These are phyloP conservation scores for Stephanodiscus minutulus DNA, from an alignment of 108 stramenopile genomes.

Conservation along the genomic window DNA sequence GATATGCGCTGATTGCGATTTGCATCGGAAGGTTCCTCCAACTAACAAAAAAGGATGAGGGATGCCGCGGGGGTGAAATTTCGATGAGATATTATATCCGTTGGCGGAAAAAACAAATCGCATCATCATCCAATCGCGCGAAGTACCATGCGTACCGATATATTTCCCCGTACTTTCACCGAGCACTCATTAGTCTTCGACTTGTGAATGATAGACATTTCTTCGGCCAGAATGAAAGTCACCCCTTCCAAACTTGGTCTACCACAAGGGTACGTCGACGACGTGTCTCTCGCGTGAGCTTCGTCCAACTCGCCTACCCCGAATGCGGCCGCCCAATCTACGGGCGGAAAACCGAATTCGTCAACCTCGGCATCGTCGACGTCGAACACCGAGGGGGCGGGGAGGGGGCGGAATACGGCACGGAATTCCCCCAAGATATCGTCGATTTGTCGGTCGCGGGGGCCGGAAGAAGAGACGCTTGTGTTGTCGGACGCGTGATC, in stretches of 20 bases:
- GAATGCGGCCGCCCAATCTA: too few species aligned
- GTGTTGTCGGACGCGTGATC: background rate
- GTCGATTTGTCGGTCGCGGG: background rate
- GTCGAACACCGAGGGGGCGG: background rate
- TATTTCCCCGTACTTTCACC: slow-evolving; percentile 8
- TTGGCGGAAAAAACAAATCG: background rate
- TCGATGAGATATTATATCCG: background rate
- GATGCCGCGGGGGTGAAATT: background rate
- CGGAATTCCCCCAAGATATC: background rate
- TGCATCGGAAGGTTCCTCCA: background rate
- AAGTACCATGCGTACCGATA: slow-evolving; percentile 1
- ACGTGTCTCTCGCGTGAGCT: background rate
- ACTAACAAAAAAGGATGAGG: background rate
- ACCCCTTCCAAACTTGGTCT: background rate
- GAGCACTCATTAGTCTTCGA: slow-evolving; percentile 12
- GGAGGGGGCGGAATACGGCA: background rate
- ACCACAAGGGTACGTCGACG: background rate
- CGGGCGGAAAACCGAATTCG: background rate
- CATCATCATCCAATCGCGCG: background rate
- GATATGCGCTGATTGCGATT: background rate
- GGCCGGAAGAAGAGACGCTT: too few species aligned
- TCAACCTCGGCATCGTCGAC: background rate
- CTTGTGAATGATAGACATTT: slow-evolving; percentile 18
- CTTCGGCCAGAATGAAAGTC: background rate
- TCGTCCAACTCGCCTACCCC: background rate